Evolutionary conservation across 768 basidiomycete genomes (phyloP).

Genomic region (Stropharia rugosoannulata): DNA sequence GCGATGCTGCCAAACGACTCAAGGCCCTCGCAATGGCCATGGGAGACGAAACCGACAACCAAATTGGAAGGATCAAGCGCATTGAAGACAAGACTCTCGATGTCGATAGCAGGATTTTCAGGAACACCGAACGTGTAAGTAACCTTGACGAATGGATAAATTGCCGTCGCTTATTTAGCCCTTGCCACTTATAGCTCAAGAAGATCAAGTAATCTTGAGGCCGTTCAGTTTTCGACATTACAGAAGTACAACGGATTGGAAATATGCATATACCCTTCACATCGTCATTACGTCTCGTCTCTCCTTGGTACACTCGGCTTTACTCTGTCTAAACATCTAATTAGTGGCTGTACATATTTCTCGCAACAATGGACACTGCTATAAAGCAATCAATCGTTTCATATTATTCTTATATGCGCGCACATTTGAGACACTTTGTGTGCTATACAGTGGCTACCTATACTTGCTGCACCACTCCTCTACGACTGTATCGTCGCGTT

Average conservation of each 20-base stretch:
- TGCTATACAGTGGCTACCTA: too few relatives aligned
- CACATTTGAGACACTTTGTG: too few relatives aligned
- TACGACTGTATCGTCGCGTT: too few relatives aligned
- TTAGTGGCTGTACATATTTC: too few relatives aligned
- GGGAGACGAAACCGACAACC: constrained; percentile 85
- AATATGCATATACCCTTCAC: not conserved
- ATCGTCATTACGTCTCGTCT: not conserved
- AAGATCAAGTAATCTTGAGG: constrained; percentile 44
- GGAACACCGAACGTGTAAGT: constrained; percentile 80
- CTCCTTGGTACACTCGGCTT: not conserved
- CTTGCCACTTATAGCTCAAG: constrained; percentile 46
- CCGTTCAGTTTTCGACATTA: not conserved
- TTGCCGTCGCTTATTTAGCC: constrained; percentile 6
- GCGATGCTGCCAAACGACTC: constrained; percentile 71
- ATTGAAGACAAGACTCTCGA: constrained; percentile 77
- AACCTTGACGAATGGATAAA: not conserved
- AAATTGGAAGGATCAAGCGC: constrained; percentile 77
- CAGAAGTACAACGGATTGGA: not conserved
- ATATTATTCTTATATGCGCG: too few relatives aligned
- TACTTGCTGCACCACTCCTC: too few relatives aligned
- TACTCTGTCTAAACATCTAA: not conserved
- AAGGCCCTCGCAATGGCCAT: constrained; percentile 79
- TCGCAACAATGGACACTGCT: too few relatives aligned
- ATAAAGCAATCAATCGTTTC: too few relatives aligned
- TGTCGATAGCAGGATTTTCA: constrained; percentile 73